Evolutionary conservation across 768 basidiomycete genomes (phyloP), one percentile per base, ranked within the genome.

Genomic region (Cystobasidium onofrii): DNA sequence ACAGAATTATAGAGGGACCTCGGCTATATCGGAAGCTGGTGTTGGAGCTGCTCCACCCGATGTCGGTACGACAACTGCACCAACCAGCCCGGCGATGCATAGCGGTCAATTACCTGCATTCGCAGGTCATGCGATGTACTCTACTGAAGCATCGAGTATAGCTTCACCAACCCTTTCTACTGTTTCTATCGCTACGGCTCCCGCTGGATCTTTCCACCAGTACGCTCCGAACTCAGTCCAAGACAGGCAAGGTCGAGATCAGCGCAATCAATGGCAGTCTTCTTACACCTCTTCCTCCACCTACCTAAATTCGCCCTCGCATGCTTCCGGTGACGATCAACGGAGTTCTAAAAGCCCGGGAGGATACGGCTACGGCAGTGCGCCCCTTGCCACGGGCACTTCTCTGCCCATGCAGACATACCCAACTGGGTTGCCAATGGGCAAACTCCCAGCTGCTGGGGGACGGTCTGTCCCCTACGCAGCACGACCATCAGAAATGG

Each of bases 31-130:
- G 4, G 50, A 66, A 67, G 52, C 73, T 34, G 73, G 43, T 18
- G 69, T 33, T 9, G 50, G 36, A 73, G 34, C 33, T 12, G 36
- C 36, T 63, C 61, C 27, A n/a, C 36, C 46, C 4, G 54, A 55
- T 55, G n/a, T 55, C 39, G 63, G 63, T 10, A 57, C 74, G 20
- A 20, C 60, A 17, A 74, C 73, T 4, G 74, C 74, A 17, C 74
- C 74, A 2, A 75, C 74, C 17, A 52, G 43, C n/a, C 74, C 74
- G 1, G 44, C 57, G 7, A 43, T 54, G 36, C 52, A 57, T 39
- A 61, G 4, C n/a, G 43, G 54, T 31, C 20, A 33, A 15, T 17
- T 55, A 12, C 54, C 69, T 18, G 33, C 50, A 7, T 71, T 57
- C 34, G 36, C 69, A 6, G 29, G 69, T 7, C 50, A 36, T 25